Percentiles rank a stretch among this genome's conserved stretches.
Evolutionary conservation across 306 rosid genomes (phyloP).

Genomic region (Cicer cuneatum): DNA sequence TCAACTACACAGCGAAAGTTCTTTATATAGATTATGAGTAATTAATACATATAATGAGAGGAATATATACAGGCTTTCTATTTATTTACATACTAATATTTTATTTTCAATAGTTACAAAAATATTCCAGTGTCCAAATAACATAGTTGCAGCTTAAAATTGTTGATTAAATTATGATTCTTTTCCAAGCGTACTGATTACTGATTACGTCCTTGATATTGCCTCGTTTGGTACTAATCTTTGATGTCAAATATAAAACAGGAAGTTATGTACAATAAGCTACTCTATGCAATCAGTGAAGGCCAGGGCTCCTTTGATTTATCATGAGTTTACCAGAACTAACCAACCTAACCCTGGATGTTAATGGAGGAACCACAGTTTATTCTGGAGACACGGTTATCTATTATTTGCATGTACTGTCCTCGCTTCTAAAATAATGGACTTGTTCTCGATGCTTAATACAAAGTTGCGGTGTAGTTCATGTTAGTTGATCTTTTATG

Average conservation of each 20-base stretch:
- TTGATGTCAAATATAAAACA: conserved; percentile 46
- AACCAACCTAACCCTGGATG: conserved; percentile 56
- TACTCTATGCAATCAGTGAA: conserved; percentile 93
- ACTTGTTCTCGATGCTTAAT: conserved; percentile 48
- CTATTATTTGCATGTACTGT: conserved; percentile 57
- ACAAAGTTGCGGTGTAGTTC: conserved; percentile 45
- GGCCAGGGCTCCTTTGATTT: conserved; percentile 99
- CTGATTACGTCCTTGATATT: conserved; percentile 1
- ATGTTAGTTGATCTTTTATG: conserved; percentile 54
- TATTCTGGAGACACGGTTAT: conserved; percentile 46
- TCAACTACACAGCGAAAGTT: too few relatives aligned
- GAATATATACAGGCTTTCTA: too few relatives aligned
- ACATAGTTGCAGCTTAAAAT: conserved; percentile 4
- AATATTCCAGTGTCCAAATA: conserved; percentile 3
- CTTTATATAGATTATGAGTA: too few relatives aligned
- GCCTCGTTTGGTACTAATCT: conserved; percentile 36
- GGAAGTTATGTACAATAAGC: conserved; percentile 97
- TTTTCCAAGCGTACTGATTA: background rate
- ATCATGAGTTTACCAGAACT: conserved; percentile 76
- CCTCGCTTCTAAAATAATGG: conserved; percentile 59
- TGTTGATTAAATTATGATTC: background rate
- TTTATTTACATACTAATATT: too few relatives aligned
- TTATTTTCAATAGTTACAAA: too few relatives aligned
- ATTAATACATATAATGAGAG: too few relatives aligned
- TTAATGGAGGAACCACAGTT: conserved; percentile 64